Conservation (phyloP, 176 grass and related monocot species). For the Oropetium thomaeum region DNA sequence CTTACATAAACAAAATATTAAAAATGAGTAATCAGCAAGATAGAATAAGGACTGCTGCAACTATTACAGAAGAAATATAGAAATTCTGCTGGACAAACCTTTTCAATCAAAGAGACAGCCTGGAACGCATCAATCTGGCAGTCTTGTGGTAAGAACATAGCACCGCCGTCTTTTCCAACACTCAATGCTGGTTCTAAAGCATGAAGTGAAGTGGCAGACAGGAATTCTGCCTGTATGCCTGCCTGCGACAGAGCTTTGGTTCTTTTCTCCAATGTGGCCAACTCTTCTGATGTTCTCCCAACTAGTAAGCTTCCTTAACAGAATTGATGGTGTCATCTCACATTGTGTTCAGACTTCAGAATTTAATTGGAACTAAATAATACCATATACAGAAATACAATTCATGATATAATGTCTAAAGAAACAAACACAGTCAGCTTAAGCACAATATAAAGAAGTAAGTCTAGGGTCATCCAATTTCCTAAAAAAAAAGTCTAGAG, state of each 20-base stretch:
- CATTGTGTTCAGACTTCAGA: background rate
- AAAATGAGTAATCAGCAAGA: background rate
- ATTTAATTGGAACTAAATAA: background rate
- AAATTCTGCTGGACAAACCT: conserved; percentile 42
- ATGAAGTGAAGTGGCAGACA: conserved; percentile 47
- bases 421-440: background rate
- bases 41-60: background rate
- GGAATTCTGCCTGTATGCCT: conserved; percentile 63
- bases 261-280: conserved; percentile 54
- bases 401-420: background rate
- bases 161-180: conserved; percentile 67
- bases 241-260: conserved; percentile 58
- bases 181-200: conserved; percentile 59
- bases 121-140: conserved; percentile 75
- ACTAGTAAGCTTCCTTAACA: conserved; percentile 83
- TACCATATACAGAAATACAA: background rate
- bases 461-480: background rate
- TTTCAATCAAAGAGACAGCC: conserved; percentile 82
- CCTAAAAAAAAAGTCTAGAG: no score
- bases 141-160: conserved; percentile 69
- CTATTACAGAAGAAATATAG: conserved; percentile 11
- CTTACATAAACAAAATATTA: conserved; percentile 36
- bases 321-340: conserved; percentile 13
- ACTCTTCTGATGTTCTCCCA: conserved; percentile 64
- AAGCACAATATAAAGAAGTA: background rate